A percentile compares a stretch with the other conserved stretches of the same genome.
These are phyloP conservation scores for Trichophaea hybrida DNA, from an alignment of 2,329 filamentous ascomycete species.

Conservation along the genomic window DNA sequence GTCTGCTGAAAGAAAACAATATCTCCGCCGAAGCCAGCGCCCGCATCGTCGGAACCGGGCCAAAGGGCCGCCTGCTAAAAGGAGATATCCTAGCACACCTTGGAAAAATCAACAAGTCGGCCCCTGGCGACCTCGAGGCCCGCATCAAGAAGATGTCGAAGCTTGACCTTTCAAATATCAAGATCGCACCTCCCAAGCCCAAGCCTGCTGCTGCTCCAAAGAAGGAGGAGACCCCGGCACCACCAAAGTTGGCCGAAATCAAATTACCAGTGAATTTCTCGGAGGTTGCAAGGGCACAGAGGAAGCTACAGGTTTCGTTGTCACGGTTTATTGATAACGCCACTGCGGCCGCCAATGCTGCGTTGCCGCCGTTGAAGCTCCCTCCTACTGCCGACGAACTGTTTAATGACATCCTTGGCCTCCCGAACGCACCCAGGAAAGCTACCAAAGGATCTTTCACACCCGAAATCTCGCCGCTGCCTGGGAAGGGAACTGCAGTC, in stretches of 20 bases:
- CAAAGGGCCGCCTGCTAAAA: constrained; percentile 78
- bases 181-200: constrained; percentile 38
- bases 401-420: constrained; percentile 75
- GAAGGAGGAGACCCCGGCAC: constrained; percentile 21
- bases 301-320: constrained; percentile 66
- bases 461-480: constrained; percentile 27
- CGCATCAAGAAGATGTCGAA: constrained; percentile 63
- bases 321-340: constrained; percentile 79
- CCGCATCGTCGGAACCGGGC: constrained; percentile 77
- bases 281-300: constrained; percentile 66
- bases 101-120: constrained; percentile 57
- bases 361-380: constrained; percentile 54
- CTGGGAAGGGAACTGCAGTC: constrained; percentile 1
- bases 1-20: constrained; percentile 65
- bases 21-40: constrained; percentile 59
- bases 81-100: constrained; percentile 87
- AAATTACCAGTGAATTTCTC: constrained; percentile 64
- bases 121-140: constrained; percentile 55
- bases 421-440: constrained; percentile 44
- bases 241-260: constrained; percentile 32
- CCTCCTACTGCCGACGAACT: constrained; percentile 62
- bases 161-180: constrained; percentile 91
- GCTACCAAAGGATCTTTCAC: constrained; percentile 44
- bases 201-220: constrained; percentile 32
- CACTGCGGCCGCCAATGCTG: constrained; percentile 72